Percentiles rank a stretch among this genome's conserved stretches.
These are phyloP conservation scores for Penicillium angulare DNA, from an alignment of 495 filamentous ascomycete species.

Conservation along the genomic window DNA sequence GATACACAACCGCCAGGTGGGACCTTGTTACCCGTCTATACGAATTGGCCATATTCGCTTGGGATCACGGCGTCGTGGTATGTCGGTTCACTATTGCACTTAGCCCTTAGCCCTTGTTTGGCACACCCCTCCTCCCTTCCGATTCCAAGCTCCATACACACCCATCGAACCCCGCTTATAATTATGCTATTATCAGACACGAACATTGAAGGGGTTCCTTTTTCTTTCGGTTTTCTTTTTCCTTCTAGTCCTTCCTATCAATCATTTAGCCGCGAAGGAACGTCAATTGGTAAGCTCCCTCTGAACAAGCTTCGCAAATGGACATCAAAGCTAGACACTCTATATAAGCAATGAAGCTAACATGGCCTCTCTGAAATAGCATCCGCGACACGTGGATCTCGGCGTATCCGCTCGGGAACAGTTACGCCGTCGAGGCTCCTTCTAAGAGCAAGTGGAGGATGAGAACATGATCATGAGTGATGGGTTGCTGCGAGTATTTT, in stretches of 20 bases:
- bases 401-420: slow-evolving; percentile 96
- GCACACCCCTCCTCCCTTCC: slow-evolving; percentile 20
- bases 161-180: slow-evolving; percentile 5
- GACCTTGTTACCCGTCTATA: slow-evolving; percentile 93
- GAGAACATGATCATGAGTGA: slow-evolving; percentile 77
- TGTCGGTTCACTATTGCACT: slow-evolving; percentile 31
- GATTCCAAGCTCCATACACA: slow-evolving; percentile 2
- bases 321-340: not conserved
- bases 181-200: slow-evolving; percentile 42
- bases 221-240: slow-evolving; percentile 76
- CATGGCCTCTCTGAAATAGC: slow-evolving; percentile 49
- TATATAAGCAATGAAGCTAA: slow-evolving; percentile 5
- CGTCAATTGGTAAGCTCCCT: slow-evolving; percentile 54
- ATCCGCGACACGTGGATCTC: slow-evolving; percentile 75
- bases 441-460: slow-evolving; percentile 70
- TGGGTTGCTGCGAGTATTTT: slow-evolving; percentile 96
- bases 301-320: not conserved
- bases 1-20: slow-evolving; percentile 98
- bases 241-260: slow-evolving; percentile 69
- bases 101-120: slow-evolving; percentile 2
- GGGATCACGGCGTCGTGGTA: slow-evolving; percentile 98
- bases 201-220: slow-evolving; percentile 71
- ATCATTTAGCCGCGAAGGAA: slow-evolving; percentile 69
- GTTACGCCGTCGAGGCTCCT: slow-evolving; percentile 88
- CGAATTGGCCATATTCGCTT: slow-evolving; percentile 94